A percentile compares a stretch with the other conserved stretches of the same genome.
These are phyloP conservation scores for Kondoa malvinella DNA, from an alignment of 768 basidiomycete genomes.

Conservation along the genomic window DNA sequence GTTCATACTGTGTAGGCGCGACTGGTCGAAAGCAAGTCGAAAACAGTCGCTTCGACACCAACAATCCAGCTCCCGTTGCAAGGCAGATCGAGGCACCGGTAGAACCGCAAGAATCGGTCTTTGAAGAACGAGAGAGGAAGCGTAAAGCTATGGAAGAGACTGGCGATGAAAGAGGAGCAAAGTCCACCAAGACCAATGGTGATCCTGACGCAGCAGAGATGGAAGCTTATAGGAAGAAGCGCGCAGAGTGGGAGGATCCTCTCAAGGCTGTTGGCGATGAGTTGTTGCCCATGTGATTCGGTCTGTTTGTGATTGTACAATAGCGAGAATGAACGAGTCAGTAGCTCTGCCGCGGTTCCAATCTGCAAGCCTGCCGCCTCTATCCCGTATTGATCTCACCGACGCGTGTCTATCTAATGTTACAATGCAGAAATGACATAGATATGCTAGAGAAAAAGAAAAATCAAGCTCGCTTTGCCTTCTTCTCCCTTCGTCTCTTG, in stretches of 20 bases:
- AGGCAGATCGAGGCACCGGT: conserved; percentile 25
- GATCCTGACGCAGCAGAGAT: conserved; percentile 16
- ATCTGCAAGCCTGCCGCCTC: too few species aligned
- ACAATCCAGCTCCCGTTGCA: conserved; percentile 26
- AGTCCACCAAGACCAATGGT: background rate
- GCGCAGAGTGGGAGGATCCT: conserved; percentile 17
- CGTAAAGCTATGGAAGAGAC: conserved; percentile 11
- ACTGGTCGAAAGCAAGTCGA: conserved; percentile 9
- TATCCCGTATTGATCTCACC: too few species aligned
- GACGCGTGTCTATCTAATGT: too few species aligned
- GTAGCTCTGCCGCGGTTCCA: too few species aligned
- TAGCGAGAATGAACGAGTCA: too few species aligned
- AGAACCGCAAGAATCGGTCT: conserved; percentile 8
- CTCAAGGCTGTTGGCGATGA: conserved; percentile 17
- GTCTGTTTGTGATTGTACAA: background rate
- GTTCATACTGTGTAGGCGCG: conserved; percentile 23
- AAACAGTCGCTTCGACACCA: conserved; percentile 2
- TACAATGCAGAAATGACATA: too few species aligned
- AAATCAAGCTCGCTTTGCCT: background rate
- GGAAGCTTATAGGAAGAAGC: conserved; percentile 13
- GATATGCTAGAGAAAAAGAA: too few species aligned
- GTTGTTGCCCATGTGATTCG: conserved; percentile 11
- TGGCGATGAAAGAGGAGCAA: background rate
- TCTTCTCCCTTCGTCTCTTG: background rate
- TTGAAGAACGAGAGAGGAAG: conserved; percentile 11